Conservation (phyloP, 2,329 filamentous ascomycete genomes). For the Neofusicoccum cordaticola region DNA sequence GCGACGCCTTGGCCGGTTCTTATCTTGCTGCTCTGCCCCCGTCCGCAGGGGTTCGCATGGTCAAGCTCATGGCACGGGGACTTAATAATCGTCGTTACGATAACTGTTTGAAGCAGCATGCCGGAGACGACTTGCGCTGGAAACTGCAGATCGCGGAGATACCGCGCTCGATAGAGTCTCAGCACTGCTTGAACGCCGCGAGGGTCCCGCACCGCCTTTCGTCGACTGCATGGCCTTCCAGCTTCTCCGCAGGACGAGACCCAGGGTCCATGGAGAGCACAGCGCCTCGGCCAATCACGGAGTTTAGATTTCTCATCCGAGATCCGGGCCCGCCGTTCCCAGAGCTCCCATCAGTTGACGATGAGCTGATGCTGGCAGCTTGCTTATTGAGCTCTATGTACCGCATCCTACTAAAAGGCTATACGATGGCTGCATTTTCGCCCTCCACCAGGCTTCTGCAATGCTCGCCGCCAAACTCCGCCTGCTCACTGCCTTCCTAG, state of each 20-base stretch:
- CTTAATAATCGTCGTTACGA: not conserved
- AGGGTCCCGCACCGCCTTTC: not conserved
- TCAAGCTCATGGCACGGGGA: not conserved
- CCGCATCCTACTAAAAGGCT: not conserved
- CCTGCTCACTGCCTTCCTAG: not conserved
- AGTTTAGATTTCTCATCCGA: conserved; percentile 16
- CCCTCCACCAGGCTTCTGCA: not conserved
- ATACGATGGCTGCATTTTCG: not conserved
- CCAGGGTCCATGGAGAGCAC: not conserved
- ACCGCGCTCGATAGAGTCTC: not conserved
- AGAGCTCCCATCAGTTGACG: conserved; percentile 2
- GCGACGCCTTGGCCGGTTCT: not conserved
- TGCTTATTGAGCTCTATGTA: conserved; percentile 4
- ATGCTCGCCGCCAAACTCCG: not conserved
- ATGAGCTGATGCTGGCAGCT: conserved; percentile 7
- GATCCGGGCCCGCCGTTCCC: conserved; percentile 9
- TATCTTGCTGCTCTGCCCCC: not conserved
- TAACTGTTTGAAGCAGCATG: not conserved
- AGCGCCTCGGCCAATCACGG: conserved; percentile 7
- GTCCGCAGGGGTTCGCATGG: not conserved
- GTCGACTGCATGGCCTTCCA: not conserved
- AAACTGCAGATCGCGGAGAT: not conserved
- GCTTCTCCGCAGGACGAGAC: not conserved
- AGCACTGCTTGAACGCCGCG: not conserved
- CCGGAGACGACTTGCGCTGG: not conserved